Conservation (phyloP, 1,284 basidiomycete species). For the Ceratobasidium sp. region DNA sequence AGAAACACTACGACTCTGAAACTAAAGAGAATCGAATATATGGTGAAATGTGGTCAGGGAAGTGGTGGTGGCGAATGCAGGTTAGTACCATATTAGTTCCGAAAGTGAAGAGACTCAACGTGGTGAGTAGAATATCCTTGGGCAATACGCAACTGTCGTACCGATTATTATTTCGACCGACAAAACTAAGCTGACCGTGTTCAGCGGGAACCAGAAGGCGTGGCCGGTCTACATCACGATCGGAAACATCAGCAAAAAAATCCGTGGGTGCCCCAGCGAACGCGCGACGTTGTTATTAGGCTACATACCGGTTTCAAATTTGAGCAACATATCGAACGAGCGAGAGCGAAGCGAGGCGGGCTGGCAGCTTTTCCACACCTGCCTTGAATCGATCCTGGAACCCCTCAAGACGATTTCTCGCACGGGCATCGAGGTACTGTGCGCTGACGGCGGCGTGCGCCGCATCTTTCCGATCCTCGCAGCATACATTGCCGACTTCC, state of each 20-base stretch:
- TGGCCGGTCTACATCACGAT: constrained; percentile 38
- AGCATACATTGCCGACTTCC: constrained; percentile 52
- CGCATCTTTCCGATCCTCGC: constrained; percentile 49
- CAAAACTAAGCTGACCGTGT: constrained; percentile 10
- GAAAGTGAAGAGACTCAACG: background rate
- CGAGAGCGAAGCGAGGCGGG: background rate
- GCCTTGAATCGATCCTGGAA: constrained; percentile 47
- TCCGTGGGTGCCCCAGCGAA: background rate
- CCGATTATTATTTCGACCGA: constrained; percentile 14
- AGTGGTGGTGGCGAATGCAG: constrained; percentile 48
- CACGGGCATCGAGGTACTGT: constrained; percentile 43
- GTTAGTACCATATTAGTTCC: background rate
- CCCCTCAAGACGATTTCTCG: constrained; percentile 45
- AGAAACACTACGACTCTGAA: background rate
- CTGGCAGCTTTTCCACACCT: constrained; percentile 50
- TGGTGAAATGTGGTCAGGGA: constrained; percentile 39
- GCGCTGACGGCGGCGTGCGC: constrained; percentile 47
- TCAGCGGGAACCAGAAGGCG: constrained; percentile 1
- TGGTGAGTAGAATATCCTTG: constrained; percentile 34
- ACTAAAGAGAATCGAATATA: background rate
- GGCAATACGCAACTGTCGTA: background rate
- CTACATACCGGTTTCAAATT: constrained; percentile 37
- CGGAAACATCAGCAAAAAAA: constrained; percentile 45
- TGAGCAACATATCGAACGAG: background rate
- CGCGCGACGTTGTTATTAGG: constrained; percentile 40